Conservation (phyloP, 108 stramenopile species). For the Bacterosira constricta region DNA sequence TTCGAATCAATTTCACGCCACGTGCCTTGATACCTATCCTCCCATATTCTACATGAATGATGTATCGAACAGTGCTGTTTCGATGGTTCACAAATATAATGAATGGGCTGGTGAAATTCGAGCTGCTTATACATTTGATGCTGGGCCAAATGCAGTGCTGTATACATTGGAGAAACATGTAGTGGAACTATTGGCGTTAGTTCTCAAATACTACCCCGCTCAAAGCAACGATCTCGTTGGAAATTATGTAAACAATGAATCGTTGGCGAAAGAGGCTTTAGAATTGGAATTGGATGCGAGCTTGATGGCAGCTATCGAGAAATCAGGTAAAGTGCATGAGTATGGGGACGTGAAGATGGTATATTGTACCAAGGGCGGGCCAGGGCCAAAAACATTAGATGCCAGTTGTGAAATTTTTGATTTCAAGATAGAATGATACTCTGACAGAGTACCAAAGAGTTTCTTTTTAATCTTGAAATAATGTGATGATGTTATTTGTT, state of each 20-base stretch:
- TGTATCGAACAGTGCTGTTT: constrained; percentile 67
- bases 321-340: constrained; percentile 58
- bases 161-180: constrained; percentile 73
- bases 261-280: constrained; percentile 39
- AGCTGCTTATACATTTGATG: constrained; percentile 99
- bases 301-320: constrained; percentile 64
- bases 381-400: constrained; percentile 70
- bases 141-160: constrained; percentile 98
- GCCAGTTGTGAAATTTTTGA: constrained; percentile 20
- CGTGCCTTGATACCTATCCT: constrained; percentile 98
- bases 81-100: constrained; percentile 87
- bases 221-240: constrained; percentile 28
- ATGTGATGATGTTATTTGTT: too few species aligned
- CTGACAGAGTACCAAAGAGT: too few species aligned
- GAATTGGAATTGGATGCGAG: constrained; percentile 50
- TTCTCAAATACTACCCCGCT: constrained; percentile 75
- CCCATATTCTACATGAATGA: constrained; percentile 99
- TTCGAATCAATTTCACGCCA: constrained; percentile 98
- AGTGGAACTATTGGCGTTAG: constrained; percentile 75
- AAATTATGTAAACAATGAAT: constrained; percentile 60
- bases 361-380: constrained; percentile 80
- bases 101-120: constrained; percentile 77
- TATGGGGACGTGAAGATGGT: constrained; percentile 82
- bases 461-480: background rate
- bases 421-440: constrained; percentile 33